A percentile compares a stretch with the other conserved stretches of the same genome.
phyloP scores from a whole-genome alignment of 1,139 yeast genomes.

The Dujonia santamariae region DNA sequence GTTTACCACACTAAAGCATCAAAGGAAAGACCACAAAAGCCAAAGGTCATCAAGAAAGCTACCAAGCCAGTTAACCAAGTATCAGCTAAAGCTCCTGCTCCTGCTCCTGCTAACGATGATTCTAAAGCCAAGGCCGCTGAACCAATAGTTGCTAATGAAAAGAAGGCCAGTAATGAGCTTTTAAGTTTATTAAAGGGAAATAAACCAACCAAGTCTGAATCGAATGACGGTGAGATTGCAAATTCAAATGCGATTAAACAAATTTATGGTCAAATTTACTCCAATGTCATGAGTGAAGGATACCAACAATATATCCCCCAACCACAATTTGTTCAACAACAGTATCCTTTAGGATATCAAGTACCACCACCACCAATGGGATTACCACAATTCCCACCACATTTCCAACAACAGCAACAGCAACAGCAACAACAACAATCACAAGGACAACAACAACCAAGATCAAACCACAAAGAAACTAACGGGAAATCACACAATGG shows the following conservation, averaged over 20 bases:
- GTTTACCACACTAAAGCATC: slow-evolving; percentile 74
- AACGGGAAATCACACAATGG: slow-evolving; percentile 11
- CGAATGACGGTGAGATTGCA: slow-evolving; percentile 21
- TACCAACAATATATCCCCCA: slow-evolving; percentile 11
- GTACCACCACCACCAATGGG: slow-evolving; percentile 13
- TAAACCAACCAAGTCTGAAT: slow-evolving; percentile 15
- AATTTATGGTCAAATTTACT: slow-evolving; percentile 48
- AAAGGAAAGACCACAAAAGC: slow-evolving; percentile 16
- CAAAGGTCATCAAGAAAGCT: not conserved
- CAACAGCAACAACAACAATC: slow-evolving; percentile 1
- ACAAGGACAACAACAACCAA: not conserved
- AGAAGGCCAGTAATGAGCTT: slow-evolving; percentile 28
- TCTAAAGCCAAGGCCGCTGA: slow-evolving; percentile 4
- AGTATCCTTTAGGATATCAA: too few species aligned
- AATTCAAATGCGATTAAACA: slow-evolving; percentile 43
- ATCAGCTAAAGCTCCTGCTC: slow-evolving; percentile 2
- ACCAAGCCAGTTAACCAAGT: slow-evolving; percentile 6
- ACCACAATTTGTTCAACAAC: slow-evolving; percentile 11
- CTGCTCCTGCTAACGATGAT: not conserved
- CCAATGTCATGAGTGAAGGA: slow-evolving; percentile 42
- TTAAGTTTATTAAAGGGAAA: slow-evolving; percentile 34
- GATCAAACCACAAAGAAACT: slow-evolving; percentile 5
- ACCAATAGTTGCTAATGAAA: slow-evolving; percentile 3
- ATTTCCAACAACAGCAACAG: slow-evolving; percentile 4
- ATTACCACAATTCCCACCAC: slow-evolving; percentile 12